These are phyloP conservation scores for Teratosphaeria nubilosa DNA, from an alignment of 2,329 filamentous ascomycete species.

Conservation along the genomic window DNA sequence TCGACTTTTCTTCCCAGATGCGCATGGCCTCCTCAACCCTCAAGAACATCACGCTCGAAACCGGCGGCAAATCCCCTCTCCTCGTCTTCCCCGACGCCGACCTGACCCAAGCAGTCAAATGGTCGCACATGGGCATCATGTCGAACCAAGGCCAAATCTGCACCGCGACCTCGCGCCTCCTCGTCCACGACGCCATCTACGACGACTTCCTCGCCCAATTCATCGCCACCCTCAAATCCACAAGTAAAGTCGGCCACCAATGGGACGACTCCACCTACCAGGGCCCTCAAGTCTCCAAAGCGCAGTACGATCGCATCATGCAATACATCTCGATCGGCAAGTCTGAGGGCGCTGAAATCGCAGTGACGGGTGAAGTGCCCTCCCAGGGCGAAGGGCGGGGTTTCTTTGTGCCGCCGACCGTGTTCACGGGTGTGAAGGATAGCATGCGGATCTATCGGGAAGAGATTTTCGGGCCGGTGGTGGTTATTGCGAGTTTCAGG, in stretches of 20 bases:
- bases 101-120: conserved; percentile 41
- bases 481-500: conserved; percentile 30
- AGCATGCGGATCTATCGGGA: conserved; percentile 20
- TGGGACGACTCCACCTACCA: conserved; percentile 58
- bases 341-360: conserved; percentile 4
- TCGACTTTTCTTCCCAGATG: background rate
- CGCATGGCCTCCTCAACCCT: conserved; percentile 24
- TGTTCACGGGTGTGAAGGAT: conserved; percentile 8
- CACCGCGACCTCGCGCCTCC: conserved; percentile 49
- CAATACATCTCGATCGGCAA: conserved; percentile 48
- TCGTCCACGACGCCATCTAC: conserved; percentile 45
- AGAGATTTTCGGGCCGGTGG: conserved; percentile 36
- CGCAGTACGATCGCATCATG: conserved; percentile 57
- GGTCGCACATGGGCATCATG: conserved; percentile 52
- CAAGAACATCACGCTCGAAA: conserved; percentile 51
- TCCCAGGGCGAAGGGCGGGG: conserved; percentile 32
- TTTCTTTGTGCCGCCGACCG: conserved; percentile 10
- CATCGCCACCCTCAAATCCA: conserved; percentile 44
- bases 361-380: conserved; percentile 1
- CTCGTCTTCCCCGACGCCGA: conserved; percentile 36
- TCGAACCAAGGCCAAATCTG: conserved; percentile 44
- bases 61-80: conserved; percentile 48
- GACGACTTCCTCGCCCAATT: conserved; percentile 54
- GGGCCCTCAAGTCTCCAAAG: conserved; percentile 59
- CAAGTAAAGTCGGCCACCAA: conserved; percentile 56